Conservation (phyloP, 257 asterid genomes). For the Solanum lycopersicoides region DNA sequence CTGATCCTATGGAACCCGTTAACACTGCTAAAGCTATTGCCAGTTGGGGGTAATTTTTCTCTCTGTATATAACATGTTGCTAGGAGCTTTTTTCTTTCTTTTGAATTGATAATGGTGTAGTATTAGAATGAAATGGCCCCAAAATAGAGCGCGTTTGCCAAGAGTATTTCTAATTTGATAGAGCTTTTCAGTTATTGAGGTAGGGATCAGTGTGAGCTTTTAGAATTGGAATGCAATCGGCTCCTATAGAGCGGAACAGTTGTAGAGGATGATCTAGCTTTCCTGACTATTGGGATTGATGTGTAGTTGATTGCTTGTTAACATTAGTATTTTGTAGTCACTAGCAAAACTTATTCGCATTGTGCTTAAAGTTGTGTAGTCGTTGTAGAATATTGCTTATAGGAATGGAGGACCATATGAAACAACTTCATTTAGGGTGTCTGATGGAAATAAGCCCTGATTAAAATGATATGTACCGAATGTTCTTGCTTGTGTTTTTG, state of each 20-base stretch:
- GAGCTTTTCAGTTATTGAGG: background rate
- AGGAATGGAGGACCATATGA: background rate
- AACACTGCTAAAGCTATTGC: constrained; percentile 90
- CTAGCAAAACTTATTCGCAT: background rate
- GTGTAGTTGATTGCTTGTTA: background rate
- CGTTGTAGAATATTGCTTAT: background rate
- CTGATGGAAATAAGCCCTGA: background rate
- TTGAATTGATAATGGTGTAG: background rate
- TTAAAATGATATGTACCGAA: background rate
- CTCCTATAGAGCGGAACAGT: background rate
- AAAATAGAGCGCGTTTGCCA: background rate
- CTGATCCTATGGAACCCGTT: constrained; percentile 93
- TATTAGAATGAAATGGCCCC: background rate
- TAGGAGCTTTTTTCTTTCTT: background rate
- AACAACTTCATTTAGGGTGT: background rate
- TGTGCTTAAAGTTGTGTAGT: background rate
- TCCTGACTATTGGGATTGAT: background rate
- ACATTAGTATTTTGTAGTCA: background rate
- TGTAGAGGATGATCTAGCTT: background rate
- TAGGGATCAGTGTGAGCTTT: background rate
- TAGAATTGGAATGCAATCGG: background rate
- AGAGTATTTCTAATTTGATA: background rate
- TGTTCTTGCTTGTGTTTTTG: background rate
- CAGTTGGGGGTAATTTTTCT: constrained; percentile 72
- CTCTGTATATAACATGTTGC: background rate